These are phyloP conservation scores for Austroboletus rostrupii DNA, from an alignment of 1,284 basidiomycete species.

Conservation along the genomic window DNA sequence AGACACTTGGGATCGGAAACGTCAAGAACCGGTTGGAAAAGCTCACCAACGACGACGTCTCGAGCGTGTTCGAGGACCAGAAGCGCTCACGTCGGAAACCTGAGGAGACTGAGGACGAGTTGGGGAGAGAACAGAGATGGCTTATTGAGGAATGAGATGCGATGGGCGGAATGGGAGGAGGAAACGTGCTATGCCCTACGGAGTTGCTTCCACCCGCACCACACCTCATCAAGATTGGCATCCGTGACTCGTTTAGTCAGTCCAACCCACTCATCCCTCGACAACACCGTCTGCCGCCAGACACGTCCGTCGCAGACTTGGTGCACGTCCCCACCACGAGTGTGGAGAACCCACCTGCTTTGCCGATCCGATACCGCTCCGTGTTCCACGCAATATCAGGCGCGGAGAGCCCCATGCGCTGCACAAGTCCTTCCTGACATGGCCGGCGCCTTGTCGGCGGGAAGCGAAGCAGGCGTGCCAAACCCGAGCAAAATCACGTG, in stretches of 20 bases:
- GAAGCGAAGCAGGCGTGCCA: constrained; percentile 40
- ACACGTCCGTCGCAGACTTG: constrained; percentile 42
- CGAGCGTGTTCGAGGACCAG: too few relatives aligned
- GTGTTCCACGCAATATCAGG: constrained; percentile 46
- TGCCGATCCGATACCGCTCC: constrained; percentile 41
- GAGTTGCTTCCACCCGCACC: constrained; percentile 22
- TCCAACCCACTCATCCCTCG: constrained; percentile 28
- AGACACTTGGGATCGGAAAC: constrained; percentile 25
- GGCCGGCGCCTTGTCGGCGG: constrained; percentile 34
- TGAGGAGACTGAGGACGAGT: not conserved
- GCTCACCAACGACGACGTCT: constrained; percentile 18
- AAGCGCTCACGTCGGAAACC: too few relatives aligned
- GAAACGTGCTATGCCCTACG: constrained; percentile 27
- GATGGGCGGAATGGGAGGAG: constrained; percentile 4
- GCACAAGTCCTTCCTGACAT: constrained; percentile 36
- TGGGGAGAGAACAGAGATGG: not conserved
- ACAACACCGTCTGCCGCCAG: too few relatives aligned
- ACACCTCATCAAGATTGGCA: constrained; percentile 9
- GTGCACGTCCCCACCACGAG: constrained; percentile 40
- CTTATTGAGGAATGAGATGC: constrained; percentile 29
- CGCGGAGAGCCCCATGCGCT: constrained; percentile 30
- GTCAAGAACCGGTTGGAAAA: constrained; percentile 27
- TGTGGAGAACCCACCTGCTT: constrained; percentile 39
- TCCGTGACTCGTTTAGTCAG: constrained; percentile 25
- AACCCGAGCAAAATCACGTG: constrained; percentile 40